A percentile compares a stretch with the other conserved stretches of the same genome.
Evolutionary conservation across 768 basidiomycete species (phyloP).

Genomic region (Tulasnella sp.): DNA sequence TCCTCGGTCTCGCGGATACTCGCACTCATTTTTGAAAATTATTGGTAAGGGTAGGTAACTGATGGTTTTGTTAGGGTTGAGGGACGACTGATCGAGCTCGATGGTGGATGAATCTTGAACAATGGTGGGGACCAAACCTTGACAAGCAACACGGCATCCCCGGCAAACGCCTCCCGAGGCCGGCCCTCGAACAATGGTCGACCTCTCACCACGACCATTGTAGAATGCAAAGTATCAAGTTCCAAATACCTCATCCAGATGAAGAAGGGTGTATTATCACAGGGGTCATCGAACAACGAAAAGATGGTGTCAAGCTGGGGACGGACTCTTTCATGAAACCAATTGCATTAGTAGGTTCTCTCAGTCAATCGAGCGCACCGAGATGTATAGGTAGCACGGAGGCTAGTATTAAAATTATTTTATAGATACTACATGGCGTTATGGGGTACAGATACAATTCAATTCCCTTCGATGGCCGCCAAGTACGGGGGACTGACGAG

Average conservation of each 20-base stretch:
- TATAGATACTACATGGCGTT: conserved; percentile 75
- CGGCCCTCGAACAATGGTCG: not conserved
- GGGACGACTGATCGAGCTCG: too few species aligned
- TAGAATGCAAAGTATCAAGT: not conserved
- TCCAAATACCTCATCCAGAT: conserved; percentile 12
- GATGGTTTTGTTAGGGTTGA: too few species aligned
- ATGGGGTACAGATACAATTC: conserved; percentile 62
- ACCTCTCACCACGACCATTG: not conserved
- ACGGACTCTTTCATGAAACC: not conserved
- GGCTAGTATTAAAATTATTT: not conserved
- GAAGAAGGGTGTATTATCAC: not conserved
- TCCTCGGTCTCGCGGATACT: too few species aligned
- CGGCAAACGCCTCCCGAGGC: too few species aligned
- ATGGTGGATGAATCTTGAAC: too few species aligned
- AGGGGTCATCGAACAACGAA: not conserved
- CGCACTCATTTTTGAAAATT: too few species aligned
- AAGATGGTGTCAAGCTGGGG: not conserved
- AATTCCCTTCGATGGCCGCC: not conserved
- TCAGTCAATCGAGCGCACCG: not conserved
- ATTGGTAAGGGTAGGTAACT: too few species aligned
- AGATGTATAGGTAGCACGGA: not conserved
- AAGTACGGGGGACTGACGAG: not conserved
- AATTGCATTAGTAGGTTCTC: conserved; percentile 13
- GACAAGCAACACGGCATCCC: too few species aligned
- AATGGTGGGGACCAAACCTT: too few species aligned